These are phyloP conservation scores for Chlorella sp. DNA, from an alignment of 139 green algal genomes.

Conservation along the genomic window DNA sequence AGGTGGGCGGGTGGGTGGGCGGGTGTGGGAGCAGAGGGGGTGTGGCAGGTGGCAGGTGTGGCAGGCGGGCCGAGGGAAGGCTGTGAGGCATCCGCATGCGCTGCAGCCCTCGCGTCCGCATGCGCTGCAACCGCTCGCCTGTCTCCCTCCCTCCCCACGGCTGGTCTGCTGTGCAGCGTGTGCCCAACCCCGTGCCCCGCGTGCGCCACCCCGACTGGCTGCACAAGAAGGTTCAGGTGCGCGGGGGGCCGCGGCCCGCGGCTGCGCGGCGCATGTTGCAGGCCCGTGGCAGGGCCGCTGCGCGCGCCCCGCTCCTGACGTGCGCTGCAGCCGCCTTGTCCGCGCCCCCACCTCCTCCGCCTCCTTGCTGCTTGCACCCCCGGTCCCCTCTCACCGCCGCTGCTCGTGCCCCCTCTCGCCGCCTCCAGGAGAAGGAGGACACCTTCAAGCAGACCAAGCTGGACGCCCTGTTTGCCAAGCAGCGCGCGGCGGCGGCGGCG, in stretches of 20 bases:
- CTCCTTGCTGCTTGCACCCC: background rate
- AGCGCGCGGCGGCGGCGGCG: background rate
- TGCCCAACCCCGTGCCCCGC: slow-evolving; percentile 79
- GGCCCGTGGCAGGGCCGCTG: background rate
- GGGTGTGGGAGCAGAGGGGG: too few relatives aligned
- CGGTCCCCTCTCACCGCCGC: background rate
- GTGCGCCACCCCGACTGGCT: slow-evolving; percentile 97
- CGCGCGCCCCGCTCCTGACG: background rate
- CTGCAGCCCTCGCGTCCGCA: too few relatives aligned
- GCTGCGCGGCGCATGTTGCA: background rate
- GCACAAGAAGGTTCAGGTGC: slow-evolving; percentile 60
- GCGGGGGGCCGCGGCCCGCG: background rate
- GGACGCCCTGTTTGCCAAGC: slow-evolving; percentile 48
- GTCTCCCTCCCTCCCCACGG: too few relatives aligned
- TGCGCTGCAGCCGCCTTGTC: background rate
- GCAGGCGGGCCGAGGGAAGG: too few relatives aligned
- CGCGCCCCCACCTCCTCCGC: background rate
- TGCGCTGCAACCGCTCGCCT: too few relatives aligned
- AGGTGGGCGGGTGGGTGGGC: too few relatives aligned
- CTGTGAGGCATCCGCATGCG: too few relatives aligned
- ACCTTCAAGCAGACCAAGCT: slow-evolving; percentile 78
- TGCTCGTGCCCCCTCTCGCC: background rate
- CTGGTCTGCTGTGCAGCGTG: too few relatives aligned
- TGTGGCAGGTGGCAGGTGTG: too few relatives aligned
- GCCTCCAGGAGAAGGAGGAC: slow-evolving; percentile 66